Evolutionary conservation across 2,329 filamentous ascomycete species (phyloP).

Genomic region (Hirsutella thompsonii): DNA sequence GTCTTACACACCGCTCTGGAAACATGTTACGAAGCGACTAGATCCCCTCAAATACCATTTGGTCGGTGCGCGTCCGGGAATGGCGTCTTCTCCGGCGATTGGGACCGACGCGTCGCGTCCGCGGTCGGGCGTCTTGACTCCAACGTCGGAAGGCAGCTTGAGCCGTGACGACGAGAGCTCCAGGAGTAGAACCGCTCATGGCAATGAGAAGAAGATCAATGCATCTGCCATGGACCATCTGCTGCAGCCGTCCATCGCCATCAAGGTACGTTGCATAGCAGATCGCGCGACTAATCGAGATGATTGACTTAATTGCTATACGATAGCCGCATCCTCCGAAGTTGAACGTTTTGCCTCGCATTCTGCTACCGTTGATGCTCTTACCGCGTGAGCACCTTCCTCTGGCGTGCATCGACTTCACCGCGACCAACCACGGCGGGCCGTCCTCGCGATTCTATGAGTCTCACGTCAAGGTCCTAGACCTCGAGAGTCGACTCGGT

Average conservation of each 20-base stretch:
- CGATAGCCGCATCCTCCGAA: slow-evolving; percentile 42
- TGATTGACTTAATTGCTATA: slow-evolving; percentile 7
- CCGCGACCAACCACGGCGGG: slow-evolving; percentile 34
- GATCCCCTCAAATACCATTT: too few species aligned
- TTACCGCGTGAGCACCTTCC: slow-evolving; percentile 47
- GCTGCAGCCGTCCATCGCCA: slow-evolving; percentile 35
- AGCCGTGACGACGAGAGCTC: slow-evolving; percentile 18
- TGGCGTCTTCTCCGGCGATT: slow-evolving; percentile 20
- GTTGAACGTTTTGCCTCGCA: slow-evolving; percentile 37
- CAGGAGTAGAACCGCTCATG: slow-evolving; percentile 12
- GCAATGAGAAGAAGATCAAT: slow-evolving; percentile 23
- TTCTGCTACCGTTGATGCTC: slow-evolving; percentile 47
- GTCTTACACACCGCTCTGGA: too few species aligned
- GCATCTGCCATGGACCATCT: slow-evolving; percentile 35
- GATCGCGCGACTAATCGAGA: background rate
- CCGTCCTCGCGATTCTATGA: slow-evolving; percentile 44
- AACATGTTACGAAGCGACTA: background rate
- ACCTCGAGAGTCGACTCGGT: slow-evolving; percentile 47
- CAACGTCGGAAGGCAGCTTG: slow-evolving; percentile 24
- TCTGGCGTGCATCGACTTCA: slow-evolving; percentile 48
- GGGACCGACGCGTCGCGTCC: slow-evolving; percentile 38
- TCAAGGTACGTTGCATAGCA: slow-evolving; percentile 31
- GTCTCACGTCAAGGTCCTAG: slow-evolving; percentile 48
- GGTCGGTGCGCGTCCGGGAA: too few species aligned
- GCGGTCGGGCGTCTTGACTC: slow-evolving; percentile 26